Evolutionary conservation across 495 filamentous ascomycete species (phyloP).

Genomic region (Corynascus novoguineensis): DNA sequence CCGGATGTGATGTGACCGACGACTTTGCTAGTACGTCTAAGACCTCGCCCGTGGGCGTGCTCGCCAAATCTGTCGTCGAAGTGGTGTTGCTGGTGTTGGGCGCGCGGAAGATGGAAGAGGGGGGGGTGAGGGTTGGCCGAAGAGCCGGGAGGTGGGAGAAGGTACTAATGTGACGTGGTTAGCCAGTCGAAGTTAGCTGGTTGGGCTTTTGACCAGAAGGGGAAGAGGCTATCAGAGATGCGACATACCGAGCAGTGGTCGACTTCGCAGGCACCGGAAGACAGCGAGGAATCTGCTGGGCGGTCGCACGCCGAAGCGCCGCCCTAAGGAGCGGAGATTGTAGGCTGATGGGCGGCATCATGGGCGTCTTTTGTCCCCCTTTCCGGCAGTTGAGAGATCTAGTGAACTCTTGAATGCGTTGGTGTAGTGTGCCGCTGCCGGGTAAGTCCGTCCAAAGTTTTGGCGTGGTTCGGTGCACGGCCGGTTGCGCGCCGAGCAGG

Average conservation of each 20-base stretch:
- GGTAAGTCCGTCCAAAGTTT: conserved; percentile 7
- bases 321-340: conserved; percentile 21
- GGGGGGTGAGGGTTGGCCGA: conserved; percentile 30
- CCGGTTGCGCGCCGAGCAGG: neutral
- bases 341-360: conserved; percentile 8
- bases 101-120: conserved; percentile 27
- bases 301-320: conserved; percentile 19
- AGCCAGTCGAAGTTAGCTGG: neutral
- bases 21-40: conserved; percentile 37
- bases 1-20: conserved; percentile 36
- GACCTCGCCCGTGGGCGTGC: neutral
- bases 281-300: conserved; percentile 3
- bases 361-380: neutral
- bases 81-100: conserved; percentile 8
- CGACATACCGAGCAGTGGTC: conserved; percentile 16
- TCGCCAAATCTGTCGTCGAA: conserved; percentile 2
- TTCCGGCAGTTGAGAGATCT: neutral
- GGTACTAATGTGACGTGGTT: conserved; percentile 19
- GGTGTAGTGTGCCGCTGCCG: conserved; percentile 10
- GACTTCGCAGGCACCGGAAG: neutral
- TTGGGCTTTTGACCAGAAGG: neutral
- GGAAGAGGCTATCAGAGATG: neutral
- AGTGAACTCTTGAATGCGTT: neutral
- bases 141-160: conserved; percentile 40
- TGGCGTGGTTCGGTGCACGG: conserved; percentile 7